Base-by-base conservation (phyloP, 2,329 filamentous ascomycete genomes). In the Xylaria sp. region DNA sequence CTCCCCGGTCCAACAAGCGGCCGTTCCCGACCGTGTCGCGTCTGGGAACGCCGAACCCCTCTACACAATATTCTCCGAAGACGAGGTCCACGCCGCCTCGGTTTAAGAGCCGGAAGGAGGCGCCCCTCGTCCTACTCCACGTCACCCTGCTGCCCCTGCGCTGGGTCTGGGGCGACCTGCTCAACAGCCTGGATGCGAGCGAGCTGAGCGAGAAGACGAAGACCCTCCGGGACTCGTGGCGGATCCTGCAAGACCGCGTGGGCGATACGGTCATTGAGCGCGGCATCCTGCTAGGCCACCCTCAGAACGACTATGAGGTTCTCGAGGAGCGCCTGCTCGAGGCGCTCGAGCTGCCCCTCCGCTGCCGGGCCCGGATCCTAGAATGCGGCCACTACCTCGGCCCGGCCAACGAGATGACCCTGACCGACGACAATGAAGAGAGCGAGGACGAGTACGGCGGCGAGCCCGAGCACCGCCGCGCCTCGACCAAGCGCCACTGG, bases 281-380 rank as follows among this genome's bases (percentile, higher is more conserved):
- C 19, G 90, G 89, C 2, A 80, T 94, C 29, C 75, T 94, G 40
- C 79, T 94, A 7, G 84, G 89, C 1, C 91, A 94, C 67, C 90
- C 90, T 1, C 84, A 90, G 62, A 87, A 88, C 51, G 90, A 92
- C 68, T 93, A 90, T 65, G 90, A 92, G 69, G 74, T 91, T 52
- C 79, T 94, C 0, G 89, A 93, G 72, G 90, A 92, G 73, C 79
- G 89, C 22, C 77, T 93, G 29, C 75, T 92, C 2, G 89, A 92
- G 70, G 86, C 87, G 1, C 72, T 92, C 42, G 89, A 91, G 68
- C 76, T 93, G 16, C 86, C 85, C 1, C 75, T 86, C 24, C 76
- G 77, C 16, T 77, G 82, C 1, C 76, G 84, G n/a, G 88, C 88
- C 2, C 80, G 87, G 2, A 85, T 92, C 40, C 78, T 90, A 6